phyloP scores from a whole-genome alignment of 1,284 basidiomycete genomes.

The Cryptococcus maquisensis region DNA sequence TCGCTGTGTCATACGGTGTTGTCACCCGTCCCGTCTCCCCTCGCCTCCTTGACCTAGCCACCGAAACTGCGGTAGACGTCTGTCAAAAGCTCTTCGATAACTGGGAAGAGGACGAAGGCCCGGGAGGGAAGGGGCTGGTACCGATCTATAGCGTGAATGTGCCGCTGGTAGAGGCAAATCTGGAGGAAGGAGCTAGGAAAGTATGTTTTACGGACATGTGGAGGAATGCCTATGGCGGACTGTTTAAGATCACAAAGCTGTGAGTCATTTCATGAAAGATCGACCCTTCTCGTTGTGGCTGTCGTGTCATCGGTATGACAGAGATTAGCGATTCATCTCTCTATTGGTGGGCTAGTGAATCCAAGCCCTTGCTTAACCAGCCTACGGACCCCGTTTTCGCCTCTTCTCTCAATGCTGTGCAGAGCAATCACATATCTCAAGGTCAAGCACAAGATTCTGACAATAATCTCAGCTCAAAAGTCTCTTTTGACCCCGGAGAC shows the following conservation, averaged over 20 bases:
- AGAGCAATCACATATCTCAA: not conserved
- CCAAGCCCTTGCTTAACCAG: constrained; percentile 3
- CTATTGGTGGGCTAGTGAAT: constrained; percentile 10
- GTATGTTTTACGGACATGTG: constrained; percentile 47
- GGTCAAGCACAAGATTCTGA: not conserved
- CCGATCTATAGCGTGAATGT: constrained; percentile 48
- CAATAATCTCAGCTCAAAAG: not conserved
- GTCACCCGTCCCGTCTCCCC: constrained; percentile 66
- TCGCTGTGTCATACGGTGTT: constrained; percentile 83
- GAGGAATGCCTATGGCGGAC: constrained; percentile 45
- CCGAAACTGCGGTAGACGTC: constrained; percentile 63
- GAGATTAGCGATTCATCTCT: constrained; percentile 7
- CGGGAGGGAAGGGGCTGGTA: constrained; percentile 16
- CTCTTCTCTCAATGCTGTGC: not conserved
- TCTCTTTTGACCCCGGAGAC: constrained; percentile 18
- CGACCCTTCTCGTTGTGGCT: not conserved
- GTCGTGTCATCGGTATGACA: too few species aligned
- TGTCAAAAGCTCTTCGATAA: constrained; percentile 68
- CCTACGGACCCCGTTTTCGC: not conserved
- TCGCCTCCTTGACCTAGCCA: constrained; percentile 62
- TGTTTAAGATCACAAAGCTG: constrained; percentile 41
- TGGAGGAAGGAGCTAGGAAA: constrained; percentile 30
- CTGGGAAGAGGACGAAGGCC: constrained; percentile 63
- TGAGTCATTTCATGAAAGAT: constrained; percentile 20
- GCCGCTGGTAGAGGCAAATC: constrained; percentile 38